Percentiles rank a stretch among this genome's conserved stretches.
Evolutionary conservation across 2,329 filamentous ascomycete species (phyloP).

Genomic region (Magnaporthiopsis incrustans): DNA sequence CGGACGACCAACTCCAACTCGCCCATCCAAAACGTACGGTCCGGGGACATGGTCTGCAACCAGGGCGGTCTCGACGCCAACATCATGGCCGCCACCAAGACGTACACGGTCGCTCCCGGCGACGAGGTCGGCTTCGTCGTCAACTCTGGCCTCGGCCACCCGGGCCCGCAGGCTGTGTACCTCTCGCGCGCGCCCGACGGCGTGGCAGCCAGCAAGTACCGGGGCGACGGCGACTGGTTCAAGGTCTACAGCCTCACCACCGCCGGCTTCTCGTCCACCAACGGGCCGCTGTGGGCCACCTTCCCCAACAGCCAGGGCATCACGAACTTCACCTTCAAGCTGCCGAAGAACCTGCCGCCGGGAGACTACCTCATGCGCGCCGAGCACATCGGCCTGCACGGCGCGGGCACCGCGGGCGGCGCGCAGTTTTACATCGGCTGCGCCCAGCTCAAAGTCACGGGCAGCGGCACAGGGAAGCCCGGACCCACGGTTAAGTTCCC

Average conservation of each 20-base stretch:
- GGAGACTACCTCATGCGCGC: slow-evolving; percentile 12
- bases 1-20: slow-evolving; percentile 23
- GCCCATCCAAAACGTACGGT: slow-evolving; percentile 29
- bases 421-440: slow-evolving; percentile 13
- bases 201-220: slow-evolving; percentile 10
- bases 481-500: slow-evolving; percentile 7
- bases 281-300: slow-evolving; percentile 2
- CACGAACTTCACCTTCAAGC: slow-evolving; percentile 20
- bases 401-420: slow-evolving; percentile 6
- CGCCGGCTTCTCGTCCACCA: not conserved
- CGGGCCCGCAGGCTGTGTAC: slow-evolving; percentile 29
- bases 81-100: slow-evolving; percentile 27
- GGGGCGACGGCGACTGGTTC: slow-evolving; percentile 13
- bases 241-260: slow-evolving; percentile 10
- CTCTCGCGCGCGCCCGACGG: slow-evolving; percentile 15
- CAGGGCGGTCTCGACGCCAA: slow-evolving; percentile 20
- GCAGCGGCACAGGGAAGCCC: not conserved
- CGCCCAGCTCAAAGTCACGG: slow-evolving; percentile 9
- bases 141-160: slow-evolving; percentile 26
- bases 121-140: slow-evolving; percentile 34
- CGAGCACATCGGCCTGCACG: slow-evolving; percentile 13
- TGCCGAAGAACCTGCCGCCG: slow-evolving; percentile 28
- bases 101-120: slow-evolving; percentile 27
- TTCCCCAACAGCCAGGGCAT: slow-evolving; percentile 6
- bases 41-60: slow-evolving; percentile 30